Conservation (phyloP, 163 green algal genomes). For the Trebouxia gelatinosa region DNA sequence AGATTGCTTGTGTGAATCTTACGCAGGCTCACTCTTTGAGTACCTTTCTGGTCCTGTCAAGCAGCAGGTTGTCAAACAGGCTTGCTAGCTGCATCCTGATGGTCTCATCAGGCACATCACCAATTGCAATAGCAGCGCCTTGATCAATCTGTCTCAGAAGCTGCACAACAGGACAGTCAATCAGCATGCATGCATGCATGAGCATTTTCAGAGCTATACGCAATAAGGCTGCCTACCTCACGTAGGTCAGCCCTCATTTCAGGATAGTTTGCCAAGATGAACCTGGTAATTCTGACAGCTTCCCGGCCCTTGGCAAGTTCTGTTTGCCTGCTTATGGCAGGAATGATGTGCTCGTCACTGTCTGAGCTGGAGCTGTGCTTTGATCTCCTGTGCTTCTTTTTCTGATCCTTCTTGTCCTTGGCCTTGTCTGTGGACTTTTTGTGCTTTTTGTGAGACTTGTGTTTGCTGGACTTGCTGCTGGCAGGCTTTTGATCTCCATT, state of each 20-base stretch:
- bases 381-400: constrained; percentile 9
- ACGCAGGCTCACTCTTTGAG: not conserved
- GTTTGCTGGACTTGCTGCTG: constrained; percentile 13
- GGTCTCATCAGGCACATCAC: constrained; percentile 9
- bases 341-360: not conserved
- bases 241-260: constrained; percentile 24
- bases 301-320: constrained; percentile 25
- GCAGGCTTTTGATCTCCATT: not conserved
- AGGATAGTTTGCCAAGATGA: constrained; percentile 14
- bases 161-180: not conserved
- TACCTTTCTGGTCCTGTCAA: constrained; percentile 40
- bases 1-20: not conserved
- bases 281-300: constrained; percentile 18
- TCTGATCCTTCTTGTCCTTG: constrained; percentile 16
- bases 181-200: not conserved
- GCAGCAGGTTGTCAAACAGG: constrained; percentile 52
- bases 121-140: constrained; percentile 31
- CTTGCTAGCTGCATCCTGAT: constrained; percentile 45
- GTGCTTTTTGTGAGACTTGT: constrained; percentile 18
- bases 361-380: not conserved
- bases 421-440: constrained; percentile 24
- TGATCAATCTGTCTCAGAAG: constrained; percentile 29
- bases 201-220: not conserved
- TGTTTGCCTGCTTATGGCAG: no score
- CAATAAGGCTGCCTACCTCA: not conserved